Percentiles rank a stretch among this genome's conserved stretches.
Evolutionary conservation across 108 stramenopile genomes (phyloP).

Genomic region (Chaetoceros tenuissimus): DNA sequence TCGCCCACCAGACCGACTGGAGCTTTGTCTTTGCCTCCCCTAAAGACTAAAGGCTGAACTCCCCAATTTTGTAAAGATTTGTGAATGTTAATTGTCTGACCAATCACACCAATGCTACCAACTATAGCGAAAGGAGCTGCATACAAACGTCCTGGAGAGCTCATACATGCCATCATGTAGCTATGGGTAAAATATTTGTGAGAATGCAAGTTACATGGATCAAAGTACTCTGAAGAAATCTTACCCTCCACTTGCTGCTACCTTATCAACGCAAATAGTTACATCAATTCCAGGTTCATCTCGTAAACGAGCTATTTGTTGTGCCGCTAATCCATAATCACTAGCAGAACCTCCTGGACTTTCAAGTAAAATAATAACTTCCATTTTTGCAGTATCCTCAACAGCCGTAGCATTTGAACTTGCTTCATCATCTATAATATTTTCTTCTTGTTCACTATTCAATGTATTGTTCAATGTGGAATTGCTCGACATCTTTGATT

Average conservation of each 20-base stretch:
- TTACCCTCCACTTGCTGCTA: slow-evolving; percentile 40
- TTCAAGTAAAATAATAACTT: slow-evolving; percentile 65
- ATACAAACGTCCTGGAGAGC: slow-evolving; percentile 53
- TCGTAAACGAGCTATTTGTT: slow-evolving; percentile 55
- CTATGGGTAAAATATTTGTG: not conserved
- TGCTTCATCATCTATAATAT: not conserved
- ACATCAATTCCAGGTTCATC: slow-evolving; percentile 48
- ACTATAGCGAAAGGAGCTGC: slow-evolving; percentile 78
- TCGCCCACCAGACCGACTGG: slow-evolving; percentile 70
- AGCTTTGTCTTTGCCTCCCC: slow-evolving; percentile 70
- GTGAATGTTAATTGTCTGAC: slow-evolving; percentile 58
- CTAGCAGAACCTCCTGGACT: slow-evolving; percentile 68
- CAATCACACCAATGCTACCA: slow-evolving; percentile 73
- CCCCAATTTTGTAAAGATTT: slow-evolving; percentile 54
- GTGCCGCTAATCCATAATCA: slow-evolving; percentile 65
- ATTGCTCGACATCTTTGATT: slow-evolving; percentile 1
- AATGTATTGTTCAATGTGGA: slow-evolving; percentile 2
- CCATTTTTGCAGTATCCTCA: slow-evolving; percentile 13
- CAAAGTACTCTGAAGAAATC: not conserved
- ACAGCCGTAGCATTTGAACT: not conserved
- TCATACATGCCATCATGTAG: slow-evolving; percentile 76
- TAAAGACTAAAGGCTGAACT: slow-evolving; percentile 54
- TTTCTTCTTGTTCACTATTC: not conserved
- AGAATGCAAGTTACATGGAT: not conserved
- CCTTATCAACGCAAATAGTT: slow-evolving; percentile 66